Conservation (phyloP, 495 filamentous ascomycete species). For the Melanomma pulvis-pyrius region DNA sequence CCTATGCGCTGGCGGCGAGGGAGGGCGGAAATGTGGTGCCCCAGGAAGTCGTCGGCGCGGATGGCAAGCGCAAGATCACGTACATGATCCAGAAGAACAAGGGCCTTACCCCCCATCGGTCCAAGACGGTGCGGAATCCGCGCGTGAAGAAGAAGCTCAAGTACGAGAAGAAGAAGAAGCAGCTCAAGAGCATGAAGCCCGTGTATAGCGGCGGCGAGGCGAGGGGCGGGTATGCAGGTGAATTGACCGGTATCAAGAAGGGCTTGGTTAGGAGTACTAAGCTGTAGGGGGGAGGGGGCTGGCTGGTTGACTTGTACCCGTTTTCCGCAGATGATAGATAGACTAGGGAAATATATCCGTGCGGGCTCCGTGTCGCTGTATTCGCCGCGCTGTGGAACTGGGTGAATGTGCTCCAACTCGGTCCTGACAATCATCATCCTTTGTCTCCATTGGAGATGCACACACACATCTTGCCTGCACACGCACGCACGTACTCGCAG, state of each 20-base stretch:
- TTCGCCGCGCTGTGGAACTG: no score
- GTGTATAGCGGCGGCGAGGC: conserved; percentile 87
- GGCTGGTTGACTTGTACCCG: no score
- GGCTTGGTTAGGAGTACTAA: conserved; percentile 91
- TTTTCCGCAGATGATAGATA: no score
- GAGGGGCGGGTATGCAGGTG: conserved; percentile 85
- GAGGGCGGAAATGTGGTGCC: conserved; percentile 64
- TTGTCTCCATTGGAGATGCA: no score
- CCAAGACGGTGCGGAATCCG: conserved; percentile 91
- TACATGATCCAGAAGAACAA: conserved; percentile 98
- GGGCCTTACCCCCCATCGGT: conserved; percentile 82
- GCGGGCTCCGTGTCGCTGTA: no score
- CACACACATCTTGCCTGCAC: no score
- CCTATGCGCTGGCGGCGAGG: conserved; percentile 54
- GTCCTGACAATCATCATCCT: no score
- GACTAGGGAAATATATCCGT: not conserved
- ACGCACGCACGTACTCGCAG: no score
- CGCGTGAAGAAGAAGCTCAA: conserved; percentile 96
- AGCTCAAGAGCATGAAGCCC: conserved; percentile 78
- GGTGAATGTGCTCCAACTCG: no score
- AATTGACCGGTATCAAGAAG: conserved; percentile 93
- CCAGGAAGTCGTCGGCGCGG: conserved; percentile 63
- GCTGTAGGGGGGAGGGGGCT: no score
- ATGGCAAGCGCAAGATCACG: conserved; percentile 83
- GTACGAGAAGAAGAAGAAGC: conserved; percentile 94